Evolutionary conservation across 1,284 basidiomycete species (phyloP), one percentile per base, ranked within the genome.

Genomic region (Ganoderma meredithae): DNA sequence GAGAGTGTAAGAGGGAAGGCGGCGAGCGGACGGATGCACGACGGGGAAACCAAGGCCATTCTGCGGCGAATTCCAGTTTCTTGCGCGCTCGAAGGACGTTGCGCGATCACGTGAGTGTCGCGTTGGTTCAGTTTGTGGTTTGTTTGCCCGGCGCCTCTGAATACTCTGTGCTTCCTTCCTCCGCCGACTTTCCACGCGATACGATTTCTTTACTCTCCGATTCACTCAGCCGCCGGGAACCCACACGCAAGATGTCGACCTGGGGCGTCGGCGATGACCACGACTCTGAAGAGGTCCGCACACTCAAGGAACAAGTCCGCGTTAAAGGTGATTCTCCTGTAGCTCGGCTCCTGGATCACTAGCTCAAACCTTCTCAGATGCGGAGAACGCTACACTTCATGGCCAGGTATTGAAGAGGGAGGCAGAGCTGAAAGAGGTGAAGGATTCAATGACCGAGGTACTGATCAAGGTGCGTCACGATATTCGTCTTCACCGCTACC

Each of bases 261-360:
- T 85, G 80, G 82, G 85, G 84, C 72, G 79, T 91, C 43, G 90
- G 88, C 15, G 83, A 83, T 64, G 82, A 88, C 73, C 88, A 90
- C 71, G 81, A 90, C 62, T 85, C 89, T 1, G 86, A 89, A 69
- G 87, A 90, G 77, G 82, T 86, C 4, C 83, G 85, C 71, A 76
- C 81, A 17, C 81, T 87, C 65, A 91, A 86, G 80, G 87, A 89
- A 72, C 87, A 84, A 71, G 75, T 91, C 62, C 82, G 87, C 25
- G 85, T 84, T 74, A 89, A 89, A 86, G 91, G 90, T 90, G 62
- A 61, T 61, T 40, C 36, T n/a, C n/a, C 75, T 52, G 44, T 58
- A n/a, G 56, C 13, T 59, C 66, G 43, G 36, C 41, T 33, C 62
- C n/a, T 44, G 47, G 15, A 8, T 39, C 22, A 39, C 17, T 22